Conservation (phyloP, 73 alveolate species). For the Halteria grandinella region DNA sequence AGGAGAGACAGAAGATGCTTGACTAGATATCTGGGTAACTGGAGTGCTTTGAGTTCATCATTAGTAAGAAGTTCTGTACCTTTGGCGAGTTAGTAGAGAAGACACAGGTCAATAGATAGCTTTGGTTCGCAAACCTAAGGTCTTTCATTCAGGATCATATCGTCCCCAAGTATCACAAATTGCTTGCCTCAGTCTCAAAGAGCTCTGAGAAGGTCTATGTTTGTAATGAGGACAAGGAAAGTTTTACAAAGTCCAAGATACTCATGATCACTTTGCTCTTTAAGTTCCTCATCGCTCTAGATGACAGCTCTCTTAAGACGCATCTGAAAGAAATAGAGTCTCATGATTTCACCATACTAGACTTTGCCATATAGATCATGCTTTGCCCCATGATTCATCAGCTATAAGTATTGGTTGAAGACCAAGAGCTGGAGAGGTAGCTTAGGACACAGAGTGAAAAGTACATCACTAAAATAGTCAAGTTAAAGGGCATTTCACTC, state of each 20-base stretch:
- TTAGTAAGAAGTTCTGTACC: background rate
- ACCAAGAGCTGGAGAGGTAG: conserved; percentile 41
- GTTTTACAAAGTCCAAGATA: conserved; percentile 39
- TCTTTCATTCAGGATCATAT: conserved; percentile 5
- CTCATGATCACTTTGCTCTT: conserved; percentile 6
- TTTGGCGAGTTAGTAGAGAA: background rate
- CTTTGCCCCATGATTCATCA: conserved; percentile 25
- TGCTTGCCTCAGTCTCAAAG: background rate
- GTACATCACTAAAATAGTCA: background rate
- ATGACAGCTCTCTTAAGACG: background rate
- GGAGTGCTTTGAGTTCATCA: conserved; percentile 32
- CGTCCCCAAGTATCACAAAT: background rate
- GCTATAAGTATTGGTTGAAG: conserved; percentile 39
- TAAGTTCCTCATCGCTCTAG: conserved; percentile 22
- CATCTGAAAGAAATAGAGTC: background rate
- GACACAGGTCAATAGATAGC: background rate
- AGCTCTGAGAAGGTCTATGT: conserved; percentile 15
- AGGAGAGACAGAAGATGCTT: conserved; percentile 32
- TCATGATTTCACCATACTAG: background rate
- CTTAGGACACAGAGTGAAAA: conserved; percentile 15
- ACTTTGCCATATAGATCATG: conserved; percentile 11
- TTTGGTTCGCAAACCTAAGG: background rate
- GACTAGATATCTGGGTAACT: conserved; percentile 31
- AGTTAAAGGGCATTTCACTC: too few relatives aligned
- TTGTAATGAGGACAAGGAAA: conserved; percentile 52